These are phyloP conservation scores for Mycena olivaceomarginata DNA, from an alignment of 768 basidiomycete species.

Conservation along the genomic window DNA sequence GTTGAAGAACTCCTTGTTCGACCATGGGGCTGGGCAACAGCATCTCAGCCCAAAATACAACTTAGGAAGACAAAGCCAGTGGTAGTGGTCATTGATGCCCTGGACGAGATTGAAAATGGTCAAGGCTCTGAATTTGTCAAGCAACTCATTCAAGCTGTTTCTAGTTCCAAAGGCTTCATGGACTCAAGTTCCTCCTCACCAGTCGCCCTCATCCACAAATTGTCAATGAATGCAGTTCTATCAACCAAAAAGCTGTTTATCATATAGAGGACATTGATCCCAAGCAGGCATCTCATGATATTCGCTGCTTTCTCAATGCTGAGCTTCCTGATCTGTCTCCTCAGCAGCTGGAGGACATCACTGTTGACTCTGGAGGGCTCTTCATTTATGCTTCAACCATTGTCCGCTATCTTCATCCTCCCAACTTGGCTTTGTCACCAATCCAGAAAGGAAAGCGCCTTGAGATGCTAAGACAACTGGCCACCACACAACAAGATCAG, in stretches of 20 bases:
- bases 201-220: constrained; percentile 11
- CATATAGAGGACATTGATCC: background rate
- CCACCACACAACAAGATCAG: background rate
- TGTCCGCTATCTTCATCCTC: background rate
- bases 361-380: background rate
- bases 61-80: background rate
- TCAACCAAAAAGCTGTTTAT: background rate
- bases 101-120: constrained; percentile 17
- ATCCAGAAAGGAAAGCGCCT: background rate
- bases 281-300: background rate
- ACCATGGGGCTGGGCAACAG: background rate
- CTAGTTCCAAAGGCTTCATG: background rate
- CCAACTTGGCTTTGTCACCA: background rate
- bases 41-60: background rate
- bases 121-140: constrained; percentile 15
- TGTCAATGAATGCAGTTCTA: background rate
- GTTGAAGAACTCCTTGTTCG: background rate
- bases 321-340: no score
- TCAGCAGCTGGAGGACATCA: background rate
- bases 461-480: background rate
- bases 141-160: constrained; percentile 9
- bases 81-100: constrained; percentile 14
- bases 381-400: constrained; percentile 6
- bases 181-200: background rate
- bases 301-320: background rate